A percentile compares a stretch with the other conserved stretches of the same genome.
Evolutionary conservation across 179 eudicot species (phyloP).

Genomic region (Pouteria campechiana): DNA sequence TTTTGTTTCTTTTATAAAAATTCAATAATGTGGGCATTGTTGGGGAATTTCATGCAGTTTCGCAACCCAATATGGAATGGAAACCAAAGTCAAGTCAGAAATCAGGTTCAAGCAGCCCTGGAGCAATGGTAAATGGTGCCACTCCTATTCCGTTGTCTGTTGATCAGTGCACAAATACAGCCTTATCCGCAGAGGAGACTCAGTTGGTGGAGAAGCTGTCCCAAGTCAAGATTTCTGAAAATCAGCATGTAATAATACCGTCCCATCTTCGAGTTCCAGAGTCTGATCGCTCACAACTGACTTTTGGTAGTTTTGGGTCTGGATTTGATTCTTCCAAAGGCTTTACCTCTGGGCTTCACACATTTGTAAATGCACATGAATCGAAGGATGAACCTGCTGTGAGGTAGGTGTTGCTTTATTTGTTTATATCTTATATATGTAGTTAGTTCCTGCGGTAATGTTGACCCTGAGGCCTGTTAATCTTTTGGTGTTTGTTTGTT

Average conservation of each 20-base stretch:
- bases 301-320: slow-evolving; percentile 77
- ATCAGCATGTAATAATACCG: slow-evolving; percentile 82
- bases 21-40: no score
- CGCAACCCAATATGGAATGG: slow-evolving; percentile 75
- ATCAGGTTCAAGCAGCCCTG: slow-evolving; percentile 33
- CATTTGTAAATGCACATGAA: slow-evolving; percentile 30
- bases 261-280: slow-evolving; percentile 81
- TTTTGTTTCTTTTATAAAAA: no score
- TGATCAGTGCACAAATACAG: slow-evolving; percentile 21
- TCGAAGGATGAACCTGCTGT: slow-evolving; percentile 24
- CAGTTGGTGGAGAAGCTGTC: slow-evolving; percentile 41
- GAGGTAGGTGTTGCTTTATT: no score
- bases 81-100: slow-evolving; percentile 72
- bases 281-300: slow-evolving; percentile 56
- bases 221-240: slow-evolving; percentile 28
- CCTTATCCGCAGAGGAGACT: slow-evolving; percentile 25
- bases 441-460: no score
- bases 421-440: no score
- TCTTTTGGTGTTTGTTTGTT: no score
- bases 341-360: slow-evolving; percentile 19
- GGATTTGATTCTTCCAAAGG: slow-evolving; percentile 28
- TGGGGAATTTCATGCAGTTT: slow-evolving; percentile 23
- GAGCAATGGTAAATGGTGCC: slow-evolving; percentile 59
- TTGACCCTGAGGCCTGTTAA: no score
- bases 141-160: slow-evolving; percentile 36